Conservation (phyloP, 2,329 filamentous ascomycete species). For the Xylaria sp. region DNA sequence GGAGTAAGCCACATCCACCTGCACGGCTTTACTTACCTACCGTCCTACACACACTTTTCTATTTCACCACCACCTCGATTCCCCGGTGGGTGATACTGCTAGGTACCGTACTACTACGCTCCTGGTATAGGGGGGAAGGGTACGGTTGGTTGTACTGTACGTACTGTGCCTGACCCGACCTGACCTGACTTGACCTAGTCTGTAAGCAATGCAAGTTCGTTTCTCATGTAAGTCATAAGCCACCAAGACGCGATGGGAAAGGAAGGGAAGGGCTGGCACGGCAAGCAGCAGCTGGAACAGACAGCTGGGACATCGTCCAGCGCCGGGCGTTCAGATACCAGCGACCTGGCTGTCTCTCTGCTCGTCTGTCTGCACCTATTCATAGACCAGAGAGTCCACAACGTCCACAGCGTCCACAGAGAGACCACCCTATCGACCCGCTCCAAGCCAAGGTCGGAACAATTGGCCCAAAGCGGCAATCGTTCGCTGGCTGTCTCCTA, state of each 20-base stretch:
- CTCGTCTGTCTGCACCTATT: constrained; percentile 15
- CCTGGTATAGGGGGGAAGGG: neutral
- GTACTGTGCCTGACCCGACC: neutral
- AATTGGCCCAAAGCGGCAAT: constrained; percentile 29
- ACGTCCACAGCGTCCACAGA: too few species aligned
- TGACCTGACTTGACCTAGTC: neutral
- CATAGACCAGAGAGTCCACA: constrained; percentile 24
- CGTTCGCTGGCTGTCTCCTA: constrained; percentile 18
- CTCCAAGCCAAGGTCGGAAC: constrained; percentile 8
- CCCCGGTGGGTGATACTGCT: neutral
- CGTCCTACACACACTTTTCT: neutral
- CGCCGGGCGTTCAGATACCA: constrained; percentile 14
- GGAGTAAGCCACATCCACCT: constrained; percentile 33
- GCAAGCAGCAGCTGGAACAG: neutral
- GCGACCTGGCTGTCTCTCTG: too few species aligned
- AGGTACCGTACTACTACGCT: neutral
- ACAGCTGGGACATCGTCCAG: neutral
- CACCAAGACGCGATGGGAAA: neutral
- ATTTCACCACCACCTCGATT: neutral
- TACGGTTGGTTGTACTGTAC: neutral
- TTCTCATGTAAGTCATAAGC: constrained; percentile 15
- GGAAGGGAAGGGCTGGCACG: neutral
- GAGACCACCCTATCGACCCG: constrained; percentile 9
- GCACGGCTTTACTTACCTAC: constrained; percentile 6
- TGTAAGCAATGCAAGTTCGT: neutral